Conservation (phyloP, 495 filamentous ascomycete genomes). For the Arthonia radiata region DNA sequence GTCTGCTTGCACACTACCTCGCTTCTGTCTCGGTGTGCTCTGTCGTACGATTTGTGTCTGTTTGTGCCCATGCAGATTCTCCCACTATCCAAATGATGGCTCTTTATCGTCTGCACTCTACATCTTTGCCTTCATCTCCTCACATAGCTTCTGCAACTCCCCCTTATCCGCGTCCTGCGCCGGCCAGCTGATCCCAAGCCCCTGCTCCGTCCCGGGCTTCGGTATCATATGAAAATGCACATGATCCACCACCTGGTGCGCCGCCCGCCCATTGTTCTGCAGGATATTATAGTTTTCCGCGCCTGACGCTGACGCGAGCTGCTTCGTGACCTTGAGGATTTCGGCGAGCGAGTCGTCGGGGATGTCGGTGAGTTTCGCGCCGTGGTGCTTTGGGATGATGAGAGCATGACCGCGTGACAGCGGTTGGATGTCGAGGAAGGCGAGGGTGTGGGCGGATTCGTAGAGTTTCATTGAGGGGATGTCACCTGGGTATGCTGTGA, state of each 20-base stretch:
- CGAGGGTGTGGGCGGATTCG: conserved; percentile 76
- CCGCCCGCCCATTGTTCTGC: conserved; percentile 83
- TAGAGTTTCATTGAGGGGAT: conserved; percentile 91
- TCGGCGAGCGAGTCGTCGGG: conserved; percentile 73
- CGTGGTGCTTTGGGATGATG: conserved; percentile 90
- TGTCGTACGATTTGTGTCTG: too few species aligned
- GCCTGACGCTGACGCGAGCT: conserved; percentile 50
- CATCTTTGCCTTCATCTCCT: conserved; percentile 76
- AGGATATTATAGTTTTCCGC: conserved; percentile 73
- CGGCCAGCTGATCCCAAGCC: conserved; percentile 63
- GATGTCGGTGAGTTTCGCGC: conserved; percentile 75
- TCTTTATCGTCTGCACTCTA: conserved; percentile 17
- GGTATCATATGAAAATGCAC: conserved; percentile 97
- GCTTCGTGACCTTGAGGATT: conserved; percentile 71
- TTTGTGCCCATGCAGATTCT: too few species aligned
- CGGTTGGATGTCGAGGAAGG: conserved; percentile 91
- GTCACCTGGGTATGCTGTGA: conserved; percentile 51
- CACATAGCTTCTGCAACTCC: conserved; percentile 48
- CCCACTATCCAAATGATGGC: too few species aligned
- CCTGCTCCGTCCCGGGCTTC: conserved; percentile 71
- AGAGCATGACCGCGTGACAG: conserved; percentile 69
- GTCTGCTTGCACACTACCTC: too few species aligned
- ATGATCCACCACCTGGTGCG: conserved; percentile 90
- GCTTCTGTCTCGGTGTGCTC: too few species aligned
- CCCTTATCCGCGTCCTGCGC: conserved; percentile 56